phyloP scores from a whole-genome alignment of 345 rosid genomes.

The Gossypium rotundifolium region DNA sequence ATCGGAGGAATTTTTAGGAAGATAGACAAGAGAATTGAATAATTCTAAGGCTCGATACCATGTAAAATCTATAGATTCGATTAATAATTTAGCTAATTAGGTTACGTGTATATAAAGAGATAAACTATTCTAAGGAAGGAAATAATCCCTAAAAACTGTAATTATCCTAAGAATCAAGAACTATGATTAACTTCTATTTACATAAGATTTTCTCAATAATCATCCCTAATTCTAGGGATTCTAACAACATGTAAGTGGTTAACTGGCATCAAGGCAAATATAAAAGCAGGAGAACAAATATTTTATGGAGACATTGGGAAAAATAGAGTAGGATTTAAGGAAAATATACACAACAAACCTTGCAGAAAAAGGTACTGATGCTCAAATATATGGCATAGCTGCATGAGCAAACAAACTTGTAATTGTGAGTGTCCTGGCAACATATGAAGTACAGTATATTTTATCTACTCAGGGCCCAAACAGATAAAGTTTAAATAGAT shows the following conservation, averaged over 20 bases:
- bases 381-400: slow-evolving; percentile 47
- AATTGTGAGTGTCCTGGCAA: neutral
- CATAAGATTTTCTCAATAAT: too few species aligned
- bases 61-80: too few species aligned
- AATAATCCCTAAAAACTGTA: too few species aligned
- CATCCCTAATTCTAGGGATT: too few species aligned
- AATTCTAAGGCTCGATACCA: too few species aligned
- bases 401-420: slow-evolving; percentile 28
- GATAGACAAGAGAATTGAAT: too few species aligned
- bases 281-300: neutral
- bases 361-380: slow-evolving; percentile 54
- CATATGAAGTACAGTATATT: neutral
- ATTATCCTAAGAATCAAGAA: too few species aligned
- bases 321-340: neutral
- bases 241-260: neutral
- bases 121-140: too few species aligned
- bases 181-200: too few species aligned
- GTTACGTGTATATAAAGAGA: too few species aligned
- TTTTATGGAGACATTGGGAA: neutral
- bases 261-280: neutral
- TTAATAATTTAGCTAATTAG: too few species aligned
- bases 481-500: neutral
- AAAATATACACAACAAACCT: slow-evolving; percentile 48
- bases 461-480: neutral
- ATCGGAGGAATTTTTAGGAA: too few species aligned